Conservation (phyloP, 1,284 basidiomycete genomes). For the Bjerkandera adusta region DNA sequence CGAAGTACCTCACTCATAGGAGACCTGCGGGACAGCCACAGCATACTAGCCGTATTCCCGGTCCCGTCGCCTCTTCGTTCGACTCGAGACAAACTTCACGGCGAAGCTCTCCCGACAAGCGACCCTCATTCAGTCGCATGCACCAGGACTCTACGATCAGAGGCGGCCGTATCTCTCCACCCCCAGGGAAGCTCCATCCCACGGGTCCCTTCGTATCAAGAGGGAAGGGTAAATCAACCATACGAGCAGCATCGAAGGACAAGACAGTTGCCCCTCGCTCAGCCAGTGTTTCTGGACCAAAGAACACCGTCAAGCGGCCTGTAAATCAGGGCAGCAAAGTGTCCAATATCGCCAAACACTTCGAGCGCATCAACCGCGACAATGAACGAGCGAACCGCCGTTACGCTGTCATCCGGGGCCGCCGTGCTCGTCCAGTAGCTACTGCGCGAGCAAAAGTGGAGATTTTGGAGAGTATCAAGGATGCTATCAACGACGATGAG, state of each 20-base stretch:
- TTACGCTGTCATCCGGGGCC: constrained; percentile 81
- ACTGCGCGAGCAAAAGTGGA: constrained; percentile 89
- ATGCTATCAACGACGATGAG: constrained; percentile 75
- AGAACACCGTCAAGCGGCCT: constrained; percentile 53
- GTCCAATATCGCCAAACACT: constrained; percentile 74
- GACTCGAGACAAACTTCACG: constrained; percentile 65
- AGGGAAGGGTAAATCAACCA: constrained; percentile 40
- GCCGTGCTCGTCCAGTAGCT: constrained; percentile 90
- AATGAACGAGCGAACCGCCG: constrained; percentile 65
- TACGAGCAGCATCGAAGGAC: constrained; percentile 42
- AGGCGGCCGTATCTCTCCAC: constrained; percentile 44
- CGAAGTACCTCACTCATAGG: constrained; percentile 58
- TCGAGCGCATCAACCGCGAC: constrained; percentile 69
- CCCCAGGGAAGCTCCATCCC: constrained; percentile 23
- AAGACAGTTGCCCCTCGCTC: constrained; percentile 44
- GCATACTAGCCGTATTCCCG: constrained; percentile 50
- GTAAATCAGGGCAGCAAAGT: constrained; percentile 59
- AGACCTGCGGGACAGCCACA: constrained; percentile 35
- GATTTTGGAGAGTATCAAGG: constrained; percentile 88
- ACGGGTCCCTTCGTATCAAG: constrained; percentile 26
- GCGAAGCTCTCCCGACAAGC: constrained; percentile 71
- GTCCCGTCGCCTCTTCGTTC: constrained; percentile 40
- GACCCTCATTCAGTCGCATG: constrained; percentile 31
- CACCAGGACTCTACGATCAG: constrained; percentile 36
- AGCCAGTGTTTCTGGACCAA: constrained; percentile 38